phyloP scores from a whole-genome alignment of 768 basidiomycete genomes.

The Hygrophorus pudorinus region DNA sequence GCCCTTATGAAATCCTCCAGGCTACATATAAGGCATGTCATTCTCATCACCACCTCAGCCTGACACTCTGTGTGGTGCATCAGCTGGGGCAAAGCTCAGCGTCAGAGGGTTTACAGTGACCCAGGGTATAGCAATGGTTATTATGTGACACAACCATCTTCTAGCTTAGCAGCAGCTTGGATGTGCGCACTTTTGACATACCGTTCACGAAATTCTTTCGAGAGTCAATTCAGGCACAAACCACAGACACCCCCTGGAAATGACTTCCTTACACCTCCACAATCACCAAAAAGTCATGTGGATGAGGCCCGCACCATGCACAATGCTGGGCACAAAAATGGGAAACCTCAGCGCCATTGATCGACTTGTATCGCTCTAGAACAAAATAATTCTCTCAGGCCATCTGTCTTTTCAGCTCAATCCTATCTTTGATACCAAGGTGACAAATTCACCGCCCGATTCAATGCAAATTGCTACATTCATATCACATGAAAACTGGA shows the following conservation, averaged over 20 bases:
- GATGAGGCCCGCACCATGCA: slow-evolving; percentile 62
- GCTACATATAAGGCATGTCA: slow-evolving; percentile 73
- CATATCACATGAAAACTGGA: slow-evolving; percentile 85
- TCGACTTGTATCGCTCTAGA: no score
- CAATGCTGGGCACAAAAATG: slow-evolving; percentile 71
- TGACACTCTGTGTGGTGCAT: slow-evolving; percentile 99
- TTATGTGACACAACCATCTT: slow-evolving; percentile 64
- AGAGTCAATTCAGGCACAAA: slow-evolving; percentile 84
- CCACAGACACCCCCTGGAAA: slow-evolving; percentile 33
- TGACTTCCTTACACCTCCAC: slow-evolving; percentile 23
- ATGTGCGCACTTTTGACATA: slow-evolving; percentile 96
- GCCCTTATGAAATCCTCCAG: slow-evolving; percentile 72
- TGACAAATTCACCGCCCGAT: slow-evolving; percentile 90
- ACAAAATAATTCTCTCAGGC: slow-evolving; percentile 1
- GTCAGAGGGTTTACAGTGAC: slow-evolving; percentile 95
- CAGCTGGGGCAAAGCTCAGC: slow-evolving; percentile 95
- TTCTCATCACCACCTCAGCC: slow-evolving; percentile 92
- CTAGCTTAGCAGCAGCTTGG: slow-evolving; percentile 86
- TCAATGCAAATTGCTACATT: slow-evolving; percentile 96
- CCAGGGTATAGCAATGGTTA: slow-evolving; percentile 82
- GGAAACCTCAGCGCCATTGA: slow-evolving; percentile 10
- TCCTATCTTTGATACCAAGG: slow-evolving; percentile 97
- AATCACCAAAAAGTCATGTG: slow-evolving; percentile 17
- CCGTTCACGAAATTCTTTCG: slow-evolving; percentile 87
- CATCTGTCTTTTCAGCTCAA: slow-evolving; percentile 81